Percentiles rank a stretch among this genome's conserved stretches.
These are phyloP conservation scores for Schoenoplectus tabernaemontani DNA, from an alignment of 202 grass and related monocot genomes.

Conservation along the genomic window DNA sequence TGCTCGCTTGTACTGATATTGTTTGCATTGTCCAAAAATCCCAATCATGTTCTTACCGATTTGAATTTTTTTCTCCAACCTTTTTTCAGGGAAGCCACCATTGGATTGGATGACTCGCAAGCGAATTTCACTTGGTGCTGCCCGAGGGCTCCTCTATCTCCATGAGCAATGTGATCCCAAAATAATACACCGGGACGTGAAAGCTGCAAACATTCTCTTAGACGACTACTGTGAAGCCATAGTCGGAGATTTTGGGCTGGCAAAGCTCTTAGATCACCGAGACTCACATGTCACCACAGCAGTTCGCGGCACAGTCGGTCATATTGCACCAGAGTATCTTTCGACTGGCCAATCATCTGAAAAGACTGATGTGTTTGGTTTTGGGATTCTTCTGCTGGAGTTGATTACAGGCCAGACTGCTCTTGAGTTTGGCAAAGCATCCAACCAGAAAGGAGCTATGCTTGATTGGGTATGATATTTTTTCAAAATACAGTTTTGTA, in stretches of 20 bases:
- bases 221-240: slow-evolving; percentile 79
- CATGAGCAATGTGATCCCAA: slow-evolving; percentile 98
- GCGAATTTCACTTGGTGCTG: slow-evolving; percentile 78
- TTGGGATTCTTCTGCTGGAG: slow-evolving; percentile 87
- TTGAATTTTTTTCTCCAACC: not conserved
- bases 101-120: slow-evolving; percentile 87
- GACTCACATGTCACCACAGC: slow-evolving; percentile 92
- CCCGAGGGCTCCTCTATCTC: slow-evolving; percentile 76
- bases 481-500: not conserved
- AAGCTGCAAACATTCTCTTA: slow-evolving; percentile 78
- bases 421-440: slow-evolving; percentile 63
- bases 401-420: slow-evolving; percentile 79
- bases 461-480: slow-evolving; percentile 62
- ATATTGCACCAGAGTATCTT: slow-evolving; percentile 90
- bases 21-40: not conserved
- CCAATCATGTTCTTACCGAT: slow-evolving; percentile 18
- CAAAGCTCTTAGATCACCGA: slow-evolving; percentile 81
- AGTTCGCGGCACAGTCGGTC: slow-evolving; percentile 75
- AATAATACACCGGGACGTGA: slow-evolving; percentile 96
- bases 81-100: slow-evolving; percentile 55
- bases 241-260: slow-evolving; percentile 84
- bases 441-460: slow-evolving; percentile 89
- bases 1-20: not conserved
- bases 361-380: slow-evolving; percentile 88
- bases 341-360: slow-evolving; percentile 93